Evolutionary conservation across 2,329 filamentous ascomycete genomes (phyloP).

Genomic region (Aureobasidium leucospermi): DNA sequence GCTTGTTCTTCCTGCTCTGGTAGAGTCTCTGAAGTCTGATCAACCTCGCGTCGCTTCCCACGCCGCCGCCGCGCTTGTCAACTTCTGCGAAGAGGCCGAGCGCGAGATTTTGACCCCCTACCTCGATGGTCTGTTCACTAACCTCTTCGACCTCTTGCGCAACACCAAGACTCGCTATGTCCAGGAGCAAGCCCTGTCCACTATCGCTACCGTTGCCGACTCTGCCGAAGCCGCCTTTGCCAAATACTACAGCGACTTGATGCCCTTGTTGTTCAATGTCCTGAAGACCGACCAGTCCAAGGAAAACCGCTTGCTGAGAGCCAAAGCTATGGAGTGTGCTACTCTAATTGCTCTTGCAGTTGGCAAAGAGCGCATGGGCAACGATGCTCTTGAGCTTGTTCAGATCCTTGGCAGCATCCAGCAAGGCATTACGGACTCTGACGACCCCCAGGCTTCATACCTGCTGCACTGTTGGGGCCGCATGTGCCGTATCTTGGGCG

Average conservation of each 20-base stretch:
- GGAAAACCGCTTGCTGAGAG: conserved; percentile 81
- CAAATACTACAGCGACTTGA: conserved; percentile 91
- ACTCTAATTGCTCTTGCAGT: conserved; percentile 93
- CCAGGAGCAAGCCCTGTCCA: conserved; percentile 94
- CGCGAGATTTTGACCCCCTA: conserved; percentile 88
- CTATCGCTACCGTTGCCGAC: conserved; percentile 97
- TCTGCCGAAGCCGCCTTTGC: conserved; percentile 91
- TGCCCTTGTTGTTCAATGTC: conserved; percentile 89
- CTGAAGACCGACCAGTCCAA: conserved; percentile 85
- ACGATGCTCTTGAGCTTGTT: conserved; percentile 80
- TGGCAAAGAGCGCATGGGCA: conserved; percentile 83
- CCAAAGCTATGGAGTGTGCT: conserved; percentile 98
- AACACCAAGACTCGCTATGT: conserved; percentile 85
- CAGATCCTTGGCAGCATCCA: conserved; percentile 84
- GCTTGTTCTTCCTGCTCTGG: conserved; percentile 78
- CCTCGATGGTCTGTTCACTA: conserved; percentile 75
- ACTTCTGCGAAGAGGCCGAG: conserved; percentile 98
- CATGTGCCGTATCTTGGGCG: conserved; percentile 90
- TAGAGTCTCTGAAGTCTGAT: conserved; percentile 81
- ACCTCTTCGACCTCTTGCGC: conserved; percentile 79
- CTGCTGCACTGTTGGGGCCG: conserved; percentile 98
- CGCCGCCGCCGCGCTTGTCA: conserved; percentile 93
- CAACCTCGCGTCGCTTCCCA: conserved; percentile 95
- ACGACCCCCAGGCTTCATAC: conserved; percentile 95
- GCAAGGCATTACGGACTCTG: conserved; percentile 74